These are phyloP conservation scores for Colletotrichum paranaense DNA, from an alignment of 2,329 filamentous ascomycete genomes.

Conservation along the genomic window DNA sequence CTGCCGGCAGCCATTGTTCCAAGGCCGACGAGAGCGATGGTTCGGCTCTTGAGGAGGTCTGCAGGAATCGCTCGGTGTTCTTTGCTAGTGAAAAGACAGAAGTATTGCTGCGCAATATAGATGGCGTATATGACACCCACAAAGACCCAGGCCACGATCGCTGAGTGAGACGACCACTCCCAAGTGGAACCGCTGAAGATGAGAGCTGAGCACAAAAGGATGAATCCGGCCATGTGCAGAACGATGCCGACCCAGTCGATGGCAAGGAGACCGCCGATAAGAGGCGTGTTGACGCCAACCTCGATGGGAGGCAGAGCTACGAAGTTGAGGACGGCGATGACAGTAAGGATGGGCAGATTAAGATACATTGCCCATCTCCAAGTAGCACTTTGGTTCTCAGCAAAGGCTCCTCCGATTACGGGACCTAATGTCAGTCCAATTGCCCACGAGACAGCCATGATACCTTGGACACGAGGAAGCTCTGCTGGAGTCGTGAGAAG, in stretches of 20 bases:
- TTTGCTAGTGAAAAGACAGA: conserved; percentile 55
- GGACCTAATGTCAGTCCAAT: conserved; percentile 39
- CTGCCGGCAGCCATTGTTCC: conserved; percentile 49
- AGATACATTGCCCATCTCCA: conserved; percentile 65
- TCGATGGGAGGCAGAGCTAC: conserved; percentile 54
- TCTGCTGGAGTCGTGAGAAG: conserved; percentile 40
- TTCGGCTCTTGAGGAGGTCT: conserved; percentile 50
- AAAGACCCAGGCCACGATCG: conserved; percentile 59
- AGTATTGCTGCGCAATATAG: conserved; percentile 60
- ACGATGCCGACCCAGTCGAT: conserved; percentile 46
- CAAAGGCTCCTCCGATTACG: conserved; percentile 45
- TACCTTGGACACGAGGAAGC: conserved; percentile 39
- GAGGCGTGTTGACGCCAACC: conserved; percentile 37
- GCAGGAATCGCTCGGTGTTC: conserved; percentile 56
- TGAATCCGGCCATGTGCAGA: conserved; percentile 45
- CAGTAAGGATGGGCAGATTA: conserved; percentile 57
- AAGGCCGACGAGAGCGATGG: conserved; percentile 55
- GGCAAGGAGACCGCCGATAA: conserved; percentile 37
- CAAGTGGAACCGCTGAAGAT: conserved; percentile 62
- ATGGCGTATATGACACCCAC: conserved; percentile 55
- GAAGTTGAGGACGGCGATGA: conserved; percentile 52
- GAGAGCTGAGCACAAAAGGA: conserved; percentile 58
- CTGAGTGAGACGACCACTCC: conserved; percentile 56
- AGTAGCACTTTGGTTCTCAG: conserved; percentile 46
- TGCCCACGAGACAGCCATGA: conserved; percentile 42